Percentiles rank a stretch among this genome's conserved stretches.
Conservation (phyloP, 495 filamentous ascomycete genomes). For the Ramalina peruviana region DNA sequence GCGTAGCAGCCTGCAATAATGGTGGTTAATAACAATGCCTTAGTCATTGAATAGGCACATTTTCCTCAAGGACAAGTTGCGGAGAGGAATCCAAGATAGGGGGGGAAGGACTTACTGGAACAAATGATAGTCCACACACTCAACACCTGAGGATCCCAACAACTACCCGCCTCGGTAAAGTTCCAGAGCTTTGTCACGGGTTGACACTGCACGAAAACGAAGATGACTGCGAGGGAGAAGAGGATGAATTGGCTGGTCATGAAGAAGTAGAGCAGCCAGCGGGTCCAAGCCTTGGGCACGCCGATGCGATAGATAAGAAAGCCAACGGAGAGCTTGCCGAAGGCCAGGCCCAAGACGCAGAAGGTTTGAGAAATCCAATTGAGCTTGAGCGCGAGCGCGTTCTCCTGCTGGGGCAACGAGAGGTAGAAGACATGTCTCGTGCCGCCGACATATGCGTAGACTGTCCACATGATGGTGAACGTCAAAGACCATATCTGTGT, state of each 20-base stretch:
- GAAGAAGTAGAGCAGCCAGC: background rate
- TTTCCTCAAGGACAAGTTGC: too few relatives aligned
- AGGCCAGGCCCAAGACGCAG: background rate
- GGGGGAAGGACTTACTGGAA: too few relatives aligned
- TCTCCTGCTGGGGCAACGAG: background rate
- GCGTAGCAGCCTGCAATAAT: background rate
- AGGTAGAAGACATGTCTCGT: background rate
- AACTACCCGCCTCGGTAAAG: background rate
- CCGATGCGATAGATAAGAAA: background rate
- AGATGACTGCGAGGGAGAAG: background rate
- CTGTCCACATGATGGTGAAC: background rate
- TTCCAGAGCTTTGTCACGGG: constrained; percentile 1
- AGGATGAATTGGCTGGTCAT: background rate
- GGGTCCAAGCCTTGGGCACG: background rate
- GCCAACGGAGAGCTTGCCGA: constrained; percentile 2
- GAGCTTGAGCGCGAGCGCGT: background rate
- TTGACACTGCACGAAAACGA: background rate
- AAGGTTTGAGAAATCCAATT: constrained; percentile 1
- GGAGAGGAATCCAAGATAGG: too few relatives aligned
- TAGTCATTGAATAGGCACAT: too few relatives aligned
- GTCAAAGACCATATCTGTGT: background rate
- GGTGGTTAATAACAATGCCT: constrained; percentile 3
- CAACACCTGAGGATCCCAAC: background rate
- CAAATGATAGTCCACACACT: too few relatives aligned
- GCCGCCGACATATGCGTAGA: background rate